Conservation (phyloP, 2,329 filamentous ascomycete species). For the Ceratocystis lukuohia region DNA sequence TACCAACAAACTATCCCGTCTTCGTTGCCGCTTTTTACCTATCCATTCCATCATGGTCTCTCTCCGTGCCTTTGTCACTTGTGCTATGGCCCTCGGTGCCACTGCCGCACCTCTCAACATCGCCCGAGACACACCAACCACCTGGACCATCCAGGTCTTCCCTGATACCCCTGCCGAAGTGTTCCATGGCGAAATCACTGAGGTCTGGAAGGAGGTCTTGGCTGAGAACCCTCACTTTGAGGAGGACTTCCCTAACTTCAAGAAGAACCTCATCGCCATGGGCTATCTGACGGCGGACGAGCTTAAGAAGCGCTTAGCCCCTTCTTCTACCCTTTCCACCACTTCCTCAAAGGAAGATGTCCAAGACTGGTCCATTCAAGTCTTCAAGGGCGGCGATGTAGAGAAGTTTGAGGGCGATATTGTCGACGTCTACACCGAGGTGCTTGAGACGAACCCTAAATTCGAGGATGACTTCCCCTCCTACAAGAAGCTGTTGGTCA, state of each 20-base stretch:
- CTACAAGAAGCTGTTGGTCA: slow-evolving; percentile 15
- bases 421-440: slow-evolving; percentile 1
- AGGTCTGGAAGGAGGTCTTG: slow-evolving; percentile 12
- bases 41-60: slow-evolving; percentile 21
- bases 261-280: slow-evolving; percentile 15
- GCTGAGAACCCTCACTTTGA: slow-evolving; percentile 13
- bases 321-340: not conserved
- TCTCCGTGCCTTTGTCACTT: slow-evolving; percentile 10
- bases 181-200: slow-evolving; percentile 11
- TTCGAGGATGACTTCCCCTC: slow-evolving; percentile 16
- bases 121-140: not conserved
- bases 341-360: not conserved
- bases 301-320: not conserved
- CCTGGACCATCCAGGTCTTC: slow-evolving; percentile 16
- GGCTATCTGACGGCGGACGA: not conserved
- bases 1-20: not conserved
- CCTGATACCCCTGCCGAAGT: not conserved
- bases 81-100: slow-evolving; percentile 17
- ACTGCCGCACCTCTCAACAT: slow-evolving; percentile 9
- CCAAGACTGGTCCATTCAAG: slow-evolving; percentile 11
- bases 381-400: not conserved
- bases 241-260: slow-evolving; percentile 17
- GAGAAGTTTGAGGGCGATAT: slow-evolving; percentile 11
- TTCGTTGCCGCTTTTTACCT: not conserved
- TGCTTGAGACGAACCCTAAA: slow-evolving; percentile 11